Base-by-base conservation (phyloP, 2,329 filamentous ascomycete genomes). In the Rutstroemia sp. region DNA sequence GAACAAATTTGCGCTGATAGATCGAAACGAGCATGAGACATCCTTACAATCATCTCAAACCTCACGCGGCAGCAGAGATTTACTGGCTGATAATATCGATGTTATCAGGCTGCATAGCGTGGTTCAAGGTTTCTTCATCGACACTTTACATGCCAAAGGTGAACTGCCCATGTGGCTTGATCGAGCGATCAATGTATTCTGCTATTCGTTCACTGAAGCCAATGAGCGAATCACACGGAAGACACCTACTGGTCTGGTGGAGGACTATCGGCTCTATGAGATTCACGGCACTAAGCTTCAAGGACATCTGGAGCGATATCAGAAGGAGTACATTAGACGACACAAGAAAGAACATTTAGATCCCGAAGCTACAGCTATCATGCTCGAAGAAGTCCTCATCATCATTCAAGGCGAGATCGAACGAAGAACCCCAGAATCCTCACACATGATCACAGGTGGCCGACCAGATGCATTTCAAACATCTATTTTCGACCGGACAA, bases 51-150 rank as follows among this genome's bases (percentile, higher is more conserved):
- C 63, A 3, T 69, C 65, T 6, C 67, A 65, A 45, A 66, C 61
- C 27, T 68, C 66, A 3, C 64, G 63, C 49, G 70, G 72, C 2
- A 78, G 75, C 6, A 71, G 67, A 54, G 73, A 78, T 57, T 71
- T 72, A 65, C 61, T 71, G 2, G 67, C 71, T 10, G 77, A 79
- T 38, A 73, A 69, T 42, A 69, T 80, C 7, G 79, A 81, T 54
- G 73, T 79, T 19, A 72, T 81, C 1, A 68, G 74, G 23, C 69
- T 80, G 7, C 78, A 80, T 60, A 74, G 73, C 34, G 77, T 81
- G 5, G 75, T 81, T 1, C 78, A 81, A 59, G 74, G 73, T 2
- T 81, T 80, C 59, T 79, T 80, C 56, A 68, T 77, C 23, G 76
- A 79, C 49, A 70, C 72, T 0, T 67, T 80, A 2, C 69, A 69